phyloP scores from a whole-genome alignment of 257 asterid species.

The Solanum chilense region DNA sequence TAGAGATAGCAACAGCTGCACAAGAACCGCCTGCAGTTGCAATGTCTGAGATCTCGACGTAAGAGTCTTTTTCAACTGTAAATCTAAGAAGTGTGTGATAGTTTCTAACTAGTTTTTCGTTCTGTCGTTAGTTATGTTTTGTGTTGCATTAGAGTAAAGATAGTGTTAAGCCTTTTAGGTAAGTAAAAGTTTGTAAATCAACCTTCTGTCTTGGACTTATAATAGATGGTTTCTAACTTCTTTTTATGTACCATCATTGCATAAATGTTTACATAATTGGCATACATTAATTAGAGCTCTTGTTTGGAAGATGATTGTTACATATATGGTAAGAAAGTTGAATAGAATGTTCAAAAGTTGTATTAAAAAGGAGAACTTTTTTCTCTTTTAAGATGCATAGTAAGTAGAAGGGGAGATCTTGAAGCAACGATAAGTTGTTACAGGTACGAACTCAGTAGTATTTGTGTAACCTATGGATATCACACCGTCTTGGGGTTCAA shows the following conservation, averaged over 20 bases:
- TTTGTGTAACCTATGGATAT: neutral
- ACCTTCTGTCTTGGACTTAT: neutral
- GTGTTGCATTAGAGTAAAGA: neutral
- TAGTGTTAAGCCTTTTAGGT: neutral
- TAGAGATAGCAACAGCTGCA: conserved; percentile 3
- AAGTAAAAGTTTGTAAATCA: neutral
- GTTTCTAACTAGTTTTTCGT: conserved; percentile 10
- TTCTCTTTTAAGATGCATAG: neutral
- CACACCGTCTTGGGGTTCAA: neutral
- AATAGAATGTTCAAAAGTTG: neutral
- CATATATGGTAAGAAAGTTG: neutral
- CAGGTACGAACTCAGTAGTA: neutral
- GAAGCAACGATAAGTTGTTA: neutral
- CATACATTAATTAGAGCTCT: neutral
- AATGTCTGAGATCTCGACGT: conserved; percentile 4
- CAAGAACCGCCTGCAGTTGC: conserved; percentile 13
- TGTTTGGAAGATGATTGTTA: neutral
- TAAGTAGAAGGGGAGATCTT: neutral
- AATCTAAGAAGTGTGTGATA: conserved; percentile 11
- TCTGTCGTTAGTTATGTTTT: neutral
- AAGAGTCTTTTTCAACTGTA: conserved; percentile 15
- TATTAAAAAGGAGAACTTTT: neutral
- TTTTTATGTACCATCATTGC: neutral
- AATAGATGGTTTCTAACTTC: neutral
- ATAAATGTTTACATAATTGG: neutral